phyloP scores from a whole-genome alignment of 164 flowering plant species.

The Amborella trichopoda region DNA sequence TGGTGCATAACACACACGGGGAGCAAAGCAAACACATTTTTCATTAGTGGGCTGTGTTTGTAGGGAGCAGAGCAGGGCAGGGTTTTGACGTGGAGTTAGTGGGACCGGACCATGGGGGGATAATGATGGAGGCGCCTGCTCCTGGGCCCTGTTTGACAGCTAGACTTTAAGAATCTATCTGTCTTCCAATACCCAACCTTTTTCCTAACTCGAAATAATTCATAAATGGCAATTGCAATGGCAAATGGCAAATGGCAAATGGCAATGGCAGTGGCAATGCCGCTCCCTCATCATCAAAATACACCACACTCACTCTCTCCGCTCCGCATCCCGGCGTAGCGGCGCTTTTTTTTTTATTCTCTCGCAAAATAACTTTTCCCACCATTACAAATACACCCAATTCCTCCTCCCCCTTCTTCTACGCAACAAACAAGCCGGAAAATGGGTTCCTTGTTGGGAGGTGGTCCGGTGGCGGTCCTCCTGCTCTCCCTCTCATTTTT shows the following conservation, averaged over 20 bases:
- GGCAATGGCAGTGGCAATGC: constrained; percentile 22
- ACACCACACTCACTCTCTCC: neutral
- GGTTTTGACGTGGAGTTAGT: too few relatives aligned
- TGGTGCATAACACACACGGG: too few relatives aligned
- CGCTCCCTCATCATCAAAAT: constrained; percentile 1
- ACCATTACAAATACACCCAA: neutral
- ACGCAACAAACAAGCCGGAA: neutral
- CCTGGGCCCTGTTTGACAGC: too few relatives aligned
- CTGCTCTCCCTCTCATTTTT: constrained; percentile 6
- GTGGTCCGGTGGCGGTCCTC: constrained; percentile 6
- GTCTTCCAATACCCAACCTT: constrained; percentile 19
- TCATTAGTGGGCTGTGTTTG: too few relatives aligned
- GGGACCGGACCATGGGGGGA: too few relatives aligned
- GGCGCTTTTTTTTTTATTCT: neutral
- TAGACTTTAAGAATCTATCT: constrained; percentile 16
- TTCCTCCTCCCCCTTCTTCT: neutral
- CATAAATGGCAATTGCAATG: neutral
- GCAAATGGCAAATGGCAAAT: constrained; percentile 6
- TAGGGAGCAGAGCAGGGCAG: too few relatives aligned
- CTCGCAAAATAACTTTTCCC: neutral
- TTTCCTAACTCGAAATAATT: too few relatives aligned
- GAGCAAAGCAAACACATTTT: too few relatives aligned
- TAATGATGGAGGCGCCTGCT: too few relatives aligned
- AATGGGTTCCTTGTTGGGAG: neutral
- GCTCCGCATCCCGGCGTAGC: too few relatives aligned